Evolutionary conservation across 1,284 basidiomycete genomes (phyloP), one percentile per base, ranked within the genome.

Genomic region (Ustilago sp.): DNA sequence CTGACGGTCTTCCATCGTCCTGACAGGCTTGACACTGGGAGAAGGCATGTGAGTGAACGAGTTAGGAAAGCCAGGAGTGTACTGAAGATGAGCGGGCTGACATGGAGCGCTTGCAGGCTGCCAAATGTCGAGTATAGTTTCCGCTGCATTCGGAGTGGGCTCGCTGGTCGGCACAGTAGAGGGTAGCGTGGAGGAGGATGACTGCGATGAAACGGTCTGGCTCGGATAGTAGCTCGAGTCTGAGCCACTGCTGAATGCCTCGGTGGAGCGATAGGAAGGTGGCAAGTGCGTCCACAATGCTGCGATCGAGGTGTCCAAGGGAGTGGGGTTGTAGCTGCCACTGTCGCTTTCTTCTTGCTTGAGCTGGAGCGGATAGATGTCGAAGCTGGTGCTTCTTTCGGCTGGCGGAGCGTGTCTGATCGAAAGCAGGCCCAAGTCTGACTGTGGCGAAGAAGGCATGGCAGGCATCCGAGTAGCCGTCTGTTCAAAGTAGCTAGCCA

Each of bases 311-410:
- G 4, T 31, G 28, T 50, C 4, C 28, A n/a, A 51, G 7, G 48
- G 32, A 34, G 48, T 51, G 9, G 48, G 0, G n/a, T 19, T 17
- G n/a, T 43, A 7, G 39, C 9, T 43, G 13, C 43, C n/a, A 13
- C 12, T 8, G 48, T 8, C 28, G 48, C 31, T 17, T 5, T 35
- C 60, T 28, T 50, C 61, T 54, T 56, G 28, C 28, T 56, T 56
- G 36, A 15, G 4, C 17, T 56, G 54, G 11, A 32, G 31, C 9
- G 48, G 48, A 28, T 32, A 50, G 9, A n/a, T 13, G 28, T 50
- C 31, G 28, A 50, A 50, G 48, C 48, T 50, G 31, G 28, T 32
- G 48, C 28, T 50, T 12, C 48, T 23, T 32, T 50, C 48, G 28
- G 31, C 13, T 28, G 48, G 15, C 6, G 13, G 48, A 50, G 48